Conservation (phyloP, 805 yeast species). For the Alloascoidea hylecoeti region DNA sequence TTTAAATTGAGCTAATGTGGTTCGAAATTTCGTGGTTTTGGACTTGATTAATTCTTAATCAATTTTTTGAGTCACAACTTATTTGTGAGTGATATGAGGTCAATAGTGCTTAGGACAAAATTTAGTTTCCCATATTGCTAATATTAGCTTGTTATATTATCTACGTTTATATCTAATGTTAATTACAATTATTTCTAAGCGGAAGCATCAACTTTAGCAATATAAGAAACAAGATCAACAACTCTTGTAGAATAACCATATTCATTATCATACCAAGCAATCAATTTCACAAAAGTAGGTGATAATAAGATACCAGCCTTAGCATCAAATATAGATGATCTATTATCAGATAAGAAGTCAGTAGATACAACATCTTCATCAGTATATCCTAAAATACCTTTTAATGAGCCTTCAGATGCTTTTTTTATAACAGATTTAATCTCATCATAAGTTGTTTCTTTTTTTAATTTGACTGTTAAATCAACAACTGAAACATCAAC, state of each 20-base stretch:
- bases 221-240: slow-evolving; percentile 74
- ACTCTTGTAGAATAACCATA: slow-evolving; percentile 94
- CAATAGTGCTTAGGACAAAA: too few relatives aligned
- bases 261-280: slow-evolving; percentile 94
- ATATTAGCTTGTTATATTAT: too few relatives aligned
- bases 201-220: slow-evolving; percentile 38
- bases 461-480: slow-evolving; percentile 72
- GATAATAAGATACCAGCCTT: slow-evolving; percentile 82
- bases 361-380: slow-evolving; percentile 86
- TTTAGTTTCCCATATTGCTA: too few relatives aligned
- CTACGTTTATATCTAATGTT: too few relatives aligned
- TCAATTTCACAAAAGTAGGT: slow-evolving; percentile 79
- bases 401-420: slow-evolving; percentile 64
- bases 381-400: slow-evolving; percentile 81
- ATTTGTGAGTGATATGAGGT: too few relatives aligned
- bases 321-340: slow-evolving; percentile 84
- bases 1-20: too few relatives aligned
- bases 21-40: too few relatives aligned
- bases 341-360: slow-evolving; percentile 73
- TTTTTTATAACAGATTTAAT: slow-evolving; percentile 63
- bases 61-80: too few relatives aligned
- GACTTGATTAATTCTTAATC: too few relatives aligned
- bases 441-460: slow-evolving; percentile 68
- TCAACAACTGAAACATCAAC: slow-evolving; percentile 89
- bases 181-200: slow-evolving; percentile 7